Evolutionary conservation across 257 asterid species (phyloP), one percentile per base, ranked within the genome.

Genomic region (Ligustrum vulgare): DNA sequence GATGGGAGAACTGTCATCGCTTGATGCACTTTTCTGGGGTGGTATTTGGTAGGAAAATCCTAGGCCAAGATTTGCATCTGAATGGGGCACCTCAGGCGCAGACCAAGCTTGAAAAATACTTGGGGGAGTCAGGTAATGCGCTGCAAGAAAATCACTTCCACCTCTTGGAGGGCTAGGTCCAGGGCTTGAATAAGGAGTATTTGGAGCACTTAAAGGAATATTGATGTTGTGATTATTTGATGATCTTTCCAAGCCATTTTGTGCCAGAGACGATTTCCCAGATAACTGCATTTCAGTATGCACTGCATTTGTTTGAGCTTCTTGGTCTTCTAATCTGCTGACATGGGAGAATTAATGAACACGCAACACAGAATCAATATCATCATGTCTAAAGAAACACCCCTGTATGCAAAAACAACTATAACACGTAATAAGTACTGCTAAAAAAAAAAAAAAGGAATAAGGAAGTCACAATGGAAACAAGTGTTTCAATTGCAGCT

Each of bases 161-260:
- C 34, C 63, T 73, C 47, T 72, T 5, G 79, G 82, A 6, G 91
- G 91, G 63, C 91, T 87, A 22, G 65, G 73, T 12, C 28, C 72
- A 22, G 97, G 87, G 80, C 94, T 87, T 60, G 90, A 69, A 77
- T 79, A 88, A 36, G 98, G 93, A 80, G 88, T 93, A 35, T 87
- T 67, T 6, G 95, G 92, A 82, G 90, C 92, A 84, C 95, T 92
- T 51, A 20, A 74, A 7, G 86, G 88, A 76, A 79, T 41, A 45
- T 76, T 80, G 67, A 71, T 78, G 39, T 35, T 58, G 67, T 74
- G 45, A 31, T 37, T 72, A 25, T 75, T 80, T 8, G 84, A 75
- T 15, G 34, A 73, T 66, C 73, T 80, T 16, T 72, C 82, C 20
- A 63, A n/a, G 54, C 79, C 80, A 41, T 51, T 75, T 75, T 51